Base-by-base conservation (phyloP, 2,329 filamentous ascomycete genomes). In the Diplodia seriata region DNA sequence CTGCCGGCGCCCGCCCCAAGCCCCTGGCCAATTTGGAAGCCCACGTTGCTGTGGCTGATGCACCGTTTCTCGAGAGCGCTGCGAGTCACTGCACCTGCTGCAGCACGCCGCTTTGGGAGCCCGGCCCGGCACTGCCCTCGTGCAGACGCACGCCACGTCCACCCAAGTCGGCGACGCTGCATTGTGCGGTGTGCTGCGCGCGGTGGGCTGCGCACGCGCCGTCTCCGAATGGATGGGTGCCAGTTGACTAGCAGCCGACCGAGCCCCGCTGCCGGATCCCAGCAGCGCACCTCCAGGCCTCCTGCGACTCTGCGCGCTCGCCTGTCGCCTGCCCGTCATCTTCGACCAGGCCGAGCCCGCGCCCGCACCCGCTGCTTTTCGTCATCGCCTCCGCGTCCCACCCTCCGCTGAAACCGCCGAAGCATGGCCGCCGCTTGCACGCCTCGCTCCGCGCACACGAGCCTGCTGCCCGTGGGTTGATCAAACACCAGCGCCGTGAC, bases 401-500 rank as follows among this genome's bases (percentile, higher is more conserved):
- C 36, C 23, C 36, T 29, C 55, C 55, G 47, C 38, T 51, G 59
- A 51, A 63, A 63, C 59, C 40, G 50, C 59, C 59, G 59, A 63
- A n/a, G 29, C 47, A 63, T 51, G n/a, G 47, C 57, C 57, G 57
- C 57, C 40, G 59, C 59, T 50, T 31, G 57, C 40, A 50, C 57
- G 29, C 57, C 57, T 61, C 57, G 57, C 40, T 61, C 57, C 40
- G 57, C 40, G 57, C 57, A 43, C 40, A 36, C 57, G 57, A 33
- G 29, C 57, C 57, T 31, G 38, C 23, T 20, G 59, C 43, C 59
- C 59, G 59, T 63, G 59, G 59, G 59, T 49, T 63, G 59, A 63
- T 63, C 59, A 63, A 63, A 63, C 59, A 63, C 59, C 59, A 63
- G 59, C 59, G 59, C 59, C 59, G 59, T 63, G 59, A 63, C 47